Conservation (phyloP, 129 eudicot genomes). For the Flaveria brownii region DNA sequence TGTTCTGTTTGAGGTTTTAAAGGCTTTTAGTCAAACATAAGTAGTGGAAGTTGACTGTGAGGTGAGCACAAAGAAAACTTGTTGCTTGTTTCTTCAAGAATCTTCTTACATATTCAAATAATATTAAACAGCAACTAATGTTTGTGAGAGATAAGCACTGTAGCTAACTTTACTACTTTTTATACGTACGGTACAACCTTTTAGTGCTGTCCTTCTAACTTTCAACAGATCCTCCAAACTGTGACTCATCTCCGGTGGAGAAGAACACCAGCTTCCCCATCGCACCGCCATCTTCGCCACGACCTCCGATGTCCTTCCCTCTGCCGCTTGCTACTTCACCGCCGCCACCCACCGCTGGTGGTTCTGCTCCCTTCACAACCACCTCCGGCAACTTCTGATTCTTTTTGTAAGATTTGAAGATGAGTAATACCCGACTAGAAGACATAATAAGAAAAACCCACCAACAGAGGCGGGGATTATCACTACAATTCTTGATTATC, state of each 20-base stretch:
- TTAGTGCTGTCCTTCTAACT: slow-evolving; percentile 13
- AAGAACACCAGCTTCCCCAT: slow-evolving; percentile 76
- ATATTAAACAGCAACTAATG: too few species aligned
- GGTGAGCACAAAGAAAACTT: too few species aligned
- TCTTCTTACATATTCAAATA: too few species aligned
- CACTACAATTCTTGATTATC: slow-evolving; percentile 37
- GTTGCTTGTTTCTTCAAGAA: too few species aligned
- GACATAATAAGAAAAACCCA: slow-evolving; percentile 41
- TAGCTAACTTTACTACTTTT: too few species aligned
- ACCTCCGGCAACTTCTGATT: slow-evolving; percentile 4
- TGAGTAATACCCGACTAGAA: slow-evolving; percentile 21
- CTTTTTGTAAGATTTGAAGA: slow-evolving; percentile 21
- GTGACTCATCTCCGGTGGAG: slow-evolving; percentile 62
- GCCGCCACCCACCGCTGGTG: not conserved
- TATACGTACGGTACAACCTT: too few species aligned
- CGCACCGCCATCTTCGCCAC: slow-evolving; percentile 47
- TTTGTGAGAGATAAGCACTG: too few species aligned
- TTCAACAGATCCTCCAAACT: slow-evolving; percentile 82
- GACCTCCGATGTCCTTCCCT: slow-evolving; percentile 14
- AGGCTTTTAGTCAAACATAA: too few species aligned
- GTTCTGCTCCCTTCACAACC: slow-evolving; percentile 25
- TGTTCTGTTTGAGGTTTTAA: too few species aligned
- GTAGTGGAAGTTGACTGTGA: too few species aligned
- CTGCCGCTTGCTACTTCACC: not conserved
- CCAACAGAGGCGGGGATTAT: slow-evolving; percentile 52